Base-by-base conservation (phyloP, 2,329 filamentous ascomycete genomes). In the Phialocephala sp. region DNA sequence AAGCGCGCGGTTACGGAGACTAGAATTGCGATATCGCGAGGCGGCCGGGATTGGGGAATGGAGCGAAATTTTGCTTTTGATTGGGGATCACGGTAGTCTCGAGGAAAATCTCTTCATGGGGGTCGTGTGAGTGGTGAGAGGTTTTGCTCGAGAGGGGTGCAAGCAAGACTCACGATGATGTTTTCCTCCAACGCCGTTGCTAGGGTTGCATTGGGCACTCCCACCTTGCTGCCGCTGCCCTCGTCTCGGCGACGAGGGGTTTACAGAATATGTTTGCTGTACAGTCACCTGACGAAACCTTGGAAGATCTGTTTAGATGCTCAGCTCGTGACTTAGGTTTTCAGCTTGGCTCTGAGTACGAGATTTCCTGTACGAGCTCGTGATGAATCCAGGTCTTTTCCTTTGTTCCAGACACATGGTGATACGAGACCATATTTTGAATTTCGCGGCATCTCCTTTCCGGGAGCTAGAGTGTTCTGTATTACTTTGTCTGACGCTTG, bases 401-500 rank as follows among this genome's bases (percentile, higher is more conserved):
- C 12, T 50, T 41, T 36, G 32, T 56, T 62, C 37, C 47, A 62
- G 45, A 52, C 50, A 15, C 22, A 32, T 32, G 50, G 60, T 56
- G 36, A 62, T 62, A 62, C 60, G 50, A 62, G 60, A 39, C 37
- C 35, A 39, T 37, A 24, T 60, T n/a, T 24, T 32, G 24, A 27
- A 36, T 52, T 22, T 15, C 59, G 32, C 54, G 59, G 45, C 37
- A 18, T 54, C 59, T 24, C 32, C 43, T 61, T 54, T 24, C 27
- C 50, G 60, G 60, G 22, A 60, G 45, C 59, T 60, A 52, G 45
- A 32, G 24, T 54, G 9, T 20, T 41, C 15, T 43, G 59, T 65
- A 60, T 63, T 57, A 57, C 60, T 56, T 35, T 62, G 60, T 62
- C 61, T 64, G 66, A 68, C 66, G 47, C 64, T 66, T 61, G 63